These are phyloP conservation scores for Cutaneotrichosporon cutaneum DNA, from an alignment of 1,284 basidiomycete genomes.

Conservation along the genomic window DNA sequence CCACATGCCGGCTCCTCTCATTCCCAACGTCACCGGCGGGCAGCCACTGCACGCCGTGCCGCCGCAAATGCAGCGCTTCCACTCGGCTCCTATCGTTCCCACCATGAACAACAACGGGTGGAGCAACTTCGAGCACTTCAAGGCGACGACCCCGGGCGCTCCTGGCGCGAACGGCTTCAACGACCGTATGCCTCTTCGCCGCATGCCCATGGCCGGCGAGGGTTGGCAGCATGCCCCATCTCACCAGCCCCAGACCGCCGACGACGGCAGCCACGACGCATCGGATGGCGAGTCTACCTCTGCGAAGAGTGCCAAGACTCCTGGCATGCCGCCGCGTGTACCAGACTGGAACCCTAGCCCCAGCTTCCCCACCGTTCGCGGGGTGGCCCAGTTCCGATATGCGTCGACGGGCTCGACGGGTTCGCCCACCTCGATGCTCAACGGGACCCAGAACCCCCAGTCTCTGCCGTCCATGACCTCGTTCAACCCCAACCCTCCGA, in stretches of 20 bases:
- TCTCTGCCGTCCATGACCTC: constrained; percentile 30
- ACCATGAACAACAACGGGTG: constrained; percentile 29
- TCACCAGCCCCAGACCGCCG: constrained; percentile 30
- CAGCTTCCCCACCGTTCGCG: constrained; percentile 7
- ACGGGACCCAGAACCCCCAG: constrained; percentile 20
- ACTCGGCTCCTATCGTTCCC: constrained; percentile 43
- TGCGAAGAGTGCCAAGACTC: constrained; percentile 9
- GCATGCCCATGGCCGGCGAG: constrained; percentile 6
- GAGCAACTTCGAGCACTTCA: constrained; percentile 25
- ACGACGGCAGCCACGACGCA: constrained; percentile 22
- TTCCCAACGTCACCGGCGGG: constrained; percentile 6
- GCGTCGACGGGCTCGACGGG: constrained; percentile 34
- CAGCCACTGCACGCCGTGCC: constrained; percentile 38
- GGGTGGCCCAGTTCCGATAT: constrained; percentile 15
- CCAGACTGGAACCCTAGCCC: constrained; percentile 6
- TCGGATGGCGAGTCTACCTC: constrained; percentile 9
- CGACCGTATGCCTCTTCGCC: constrained; percentile 20
- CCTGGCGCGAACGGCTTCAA: constrained; percentile 5
- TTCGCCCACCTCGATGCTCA: constrained; percentile 31
- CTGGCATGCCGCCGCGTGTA: not conserved
- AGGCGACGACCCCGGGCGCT: constrained; percentile 16
- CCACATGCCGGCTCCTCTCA: constrained; percentile 15
- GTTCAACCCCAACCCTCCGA: constrained; percentile 16
- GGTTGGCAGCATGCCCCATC: not conserved
- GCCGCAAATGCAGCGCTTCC: constrained; percentile 43